Conservation (phyloP, 179 eudicot species). For the Amaranthus tricolor region DNA sequence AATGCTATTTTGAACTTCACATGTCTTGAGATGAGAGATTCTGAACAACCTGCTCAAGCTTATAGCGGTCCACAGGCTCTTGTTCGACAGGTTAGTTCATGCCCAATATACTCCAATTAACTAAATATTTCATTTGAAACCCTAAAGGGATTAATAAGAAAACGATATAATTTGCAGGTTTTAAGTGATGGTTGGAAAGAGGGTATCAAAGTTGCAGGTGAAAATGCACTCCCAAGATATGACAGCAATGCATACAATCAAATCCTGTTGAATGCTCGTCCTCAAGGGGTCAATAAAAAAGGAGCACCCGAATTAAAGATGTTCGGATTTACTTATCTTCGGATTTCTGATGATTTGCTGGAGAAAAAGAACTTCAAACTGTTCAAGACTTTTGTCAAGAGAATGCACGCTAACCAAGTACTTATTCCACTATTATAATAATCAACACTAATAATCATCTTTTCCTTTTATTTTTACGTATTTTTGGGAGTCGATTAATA, state of each 20-base stretch:
- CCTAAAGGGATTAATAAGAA: too few relatives aligned
- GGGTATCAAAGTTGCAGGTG: conserved; percentile 64
- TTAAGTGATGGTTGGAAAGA: conserved; percentile 66
- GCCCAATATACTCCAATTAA: too few relatives aligned
- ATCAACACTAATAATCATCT: too few relatives aligned
- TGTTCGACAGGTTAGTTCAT: conserved; percentile 65
- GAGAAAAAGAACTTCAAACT: conserved; percentile 45
- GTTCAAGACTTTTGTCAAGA: conserved; percentile 64
- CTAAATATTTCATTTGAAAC: too few relatives aligned
- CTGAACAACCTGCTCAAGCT: conserved; percentile 55
- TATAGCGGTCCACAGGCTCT: conserved; percentile 69
- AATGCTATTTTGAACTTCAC: conserved; percentile 53
- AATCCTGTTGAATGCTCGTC: conserved; percentile 64
- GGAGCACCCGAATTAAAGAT: conserved; percentile 52
- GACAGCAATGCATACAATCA: conserved; percentile 69
- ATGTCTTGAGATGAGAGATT: conserved; percentile 83
- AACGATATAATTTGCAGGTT: conserved; percentile 38
- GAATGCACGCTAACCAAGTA: conserved; percentile 81
- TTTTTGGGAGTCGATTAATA: too few relatives aligned
- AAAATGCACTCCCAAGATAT: conserved; percentile 81
- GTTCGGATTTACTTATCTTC: conserved; percentile 70
- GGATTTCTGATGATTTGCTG: conserved; percentile 54
- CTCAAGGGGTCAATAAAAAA: conserved; percentile 56
- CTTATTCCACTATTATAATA: too few relatives aligned
- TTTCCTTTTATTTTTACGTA: too few relatives aligned